These are phyloP conservation scores for Phycomyces blakesleeanus DNA, from an alignment of 192 early-diverging fungal genomes.

Conservation along the genomic window DNA sequence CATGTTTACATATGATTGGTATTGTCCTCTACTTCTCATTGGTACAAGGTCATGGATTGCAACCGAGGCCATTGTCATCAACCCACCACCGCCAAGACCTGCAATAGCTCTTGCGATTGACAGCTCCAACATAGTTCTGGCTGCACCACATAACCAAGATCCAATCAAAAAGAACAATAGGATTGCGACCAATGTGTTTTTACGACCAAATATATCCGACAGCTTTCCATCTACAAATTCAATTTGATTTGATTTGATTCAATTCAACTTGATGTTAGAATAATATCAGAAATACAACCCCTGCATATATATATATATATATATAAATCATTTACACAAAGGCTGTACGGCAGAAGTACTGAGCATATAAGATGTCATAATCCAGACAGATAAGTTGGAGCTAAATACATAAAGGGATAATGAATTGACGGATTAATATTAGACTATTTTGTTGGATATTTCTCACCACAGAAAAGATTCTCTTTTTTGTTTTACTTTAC, in stretches of 20 bases:
- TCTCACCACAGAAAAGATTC: no score
- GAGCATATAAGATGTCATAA: conserved; percentile 29
- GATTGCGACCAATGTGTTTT: conserved; percentile 68
- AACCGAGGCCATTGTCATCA: conserved; percentile 53
- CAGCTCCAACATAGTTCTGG: conserved; percentile 39
- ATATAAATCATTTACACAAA: conserved; percentile 27
- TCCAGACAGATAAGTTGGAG: conserved; percentile 26
- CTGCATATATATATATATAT: no score
- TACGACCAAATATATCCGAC: conserved; percentile 79
- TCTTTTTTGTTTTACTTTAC: no score
- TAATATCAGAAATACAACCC: no score
- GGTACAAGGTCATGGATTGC: conserved; percentile 70
- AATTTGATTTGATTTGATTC: no score
- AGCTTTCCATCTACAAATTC: conserved; percentile 62
- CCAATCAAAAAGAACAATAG: conserved; percentile 78
- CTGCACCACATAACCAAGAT: conserved; percentile 47
- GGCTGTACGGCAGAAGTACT: conserved; percentile 31
- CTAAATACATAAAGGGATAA: conserved; percentile 1
- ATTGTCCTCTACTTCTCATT: conserved; percentile 63
- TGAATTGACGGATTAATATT: no score
- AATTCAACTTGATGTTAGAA: no score
- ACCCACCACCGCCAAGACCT: conserved; percentile 68
- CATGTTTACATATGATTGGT: conserved; percentile 37
- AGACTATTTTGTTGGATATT: no score
- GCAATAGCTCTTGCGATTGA: conserved; percentile 23